Evolutionary conservation across 768 basidiomycete species (phyloP), one percentile per base, ranked within the genome.

Genomic region (Tulasnella sp.): DNA sequence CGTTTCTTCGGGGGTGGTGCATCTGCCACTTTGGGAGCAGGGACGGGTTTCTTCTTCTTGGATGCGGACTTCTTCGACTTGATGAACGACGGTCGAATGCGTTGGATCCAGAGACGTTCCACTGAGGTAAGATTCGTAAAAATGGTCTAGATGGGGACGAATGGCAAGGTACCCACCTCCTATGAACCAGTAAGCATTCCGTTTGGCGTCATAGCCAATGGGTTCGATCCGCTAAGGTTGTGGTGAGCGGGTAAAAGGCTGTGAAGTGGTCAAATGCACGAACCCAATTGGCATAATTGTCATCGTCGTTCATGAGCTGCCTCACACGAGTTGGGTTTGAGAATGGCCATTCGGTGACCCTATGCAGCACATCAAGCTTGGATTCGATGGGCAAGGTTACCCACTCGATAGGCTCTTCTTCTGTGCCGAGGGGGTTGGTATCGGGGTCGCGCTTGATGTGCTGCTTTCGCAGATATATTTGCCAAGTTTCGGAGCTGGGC

Each of bases 111-210:
- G 23, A 58, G 21, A 11, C 57, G 57, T 50, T 58, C 57, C 12
- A 35, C 57, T 58, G 27, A 23, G 9, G 37, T 15, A 12, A 32
- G 23, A 57, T 14, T 15, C 3, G 55, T 19, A 46, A n/a, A 57
- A 21, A 23, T n/a, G n/a, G 42, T 12, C 21, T 36, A 2, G 6
- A 25, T 31, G 11, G 19, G 6, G 11, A 8, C 9, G 32, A 21
- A 25, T 11, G 15, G 29, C 27, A 12, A 58, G 48, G 4, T 17
- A 29, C 42, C 27, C n/a, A 42, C 42, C 46, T 39, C 60, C 60
- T 19, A 61, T 59, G 19, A 60, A 59, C 60, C 60, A 61, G 41
- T 61, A 61, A 17, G 58, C 53, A 41, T 61, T 61, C 14, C 49
- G 29, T 31, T 59, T 50, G 11, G 34, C 31, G 43, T 61, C 60